Evolutionary conservation across 106 monocot species (phyloP).

Genomic region (Dioscorea alata): DNA sequence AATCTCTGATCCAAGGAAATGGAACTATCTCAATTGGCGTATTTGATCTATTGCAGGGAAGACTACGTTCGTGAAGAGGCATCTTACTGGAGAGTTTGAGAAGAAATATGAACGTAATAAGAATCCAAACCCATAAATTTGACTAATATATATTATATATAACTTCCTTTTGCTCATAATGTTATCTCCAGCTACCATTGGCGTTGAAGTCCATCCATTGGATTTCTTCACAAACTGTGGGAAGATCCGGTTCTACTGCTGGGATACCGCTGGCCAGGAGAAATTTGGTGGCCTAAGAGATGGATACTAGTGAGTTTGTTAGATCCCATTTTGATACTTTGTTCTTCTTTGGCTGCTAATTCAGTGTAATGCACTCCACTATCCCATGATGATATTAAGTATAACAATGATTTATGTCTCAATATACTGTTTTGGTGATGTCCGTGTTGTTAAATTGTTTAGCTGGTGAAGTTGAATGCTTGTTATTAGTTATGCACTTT

Average conservation of each 20-base stretch:
- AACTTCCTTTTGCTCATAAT: neutral
- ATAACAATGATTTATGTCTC: too few species aligned
- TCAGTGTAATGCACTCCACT: too few species aligned
- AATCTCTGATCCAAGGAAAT: too few species aligned
- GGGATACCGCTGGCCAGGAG: slow-evolving; percentile 75
- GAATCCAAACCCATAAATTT: neutral
- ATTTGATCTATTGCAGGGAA: slow-evolving; percentile 15
- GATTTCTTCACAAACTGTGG: slow-evolving; percentile 66
- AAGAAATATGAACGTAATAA: slow-evolving; percentile 53
- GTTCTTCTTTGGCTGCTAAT: neutral
- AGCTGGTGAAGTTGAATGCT: too few species aligned
- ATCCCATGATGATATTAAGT: neutral
- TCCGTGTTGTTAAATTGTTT: too few species aligned
- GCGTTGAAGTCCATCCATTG: slow-evolving; percentile 68
- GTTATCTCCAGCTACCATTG: slow-evolving; percentile 48
- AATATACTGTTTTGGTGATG: too few species aligned
- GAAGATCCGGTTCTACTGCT: slow-evolving; percentile 63
- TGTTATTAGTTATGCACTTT: too few species aligned
- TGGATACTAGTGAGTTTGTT: slow-evolving; percentile 56
- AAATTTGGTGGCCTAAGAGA: slow-evolving; percentile 72
- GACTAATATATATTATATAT: neutral
- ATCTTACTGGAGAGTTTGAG: slow-evolving; percentile 40
- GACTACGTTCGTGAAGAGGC: slow-evolving; percentile 45
- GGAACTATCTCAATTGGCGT: too few species aligned
- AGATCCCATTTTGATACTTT: neutral